A percentile compares a stretch with the other conserved stretches of the same genome.
Conservation (phyloP, 805 yeast species). For the Candida ovalis region DNA sequence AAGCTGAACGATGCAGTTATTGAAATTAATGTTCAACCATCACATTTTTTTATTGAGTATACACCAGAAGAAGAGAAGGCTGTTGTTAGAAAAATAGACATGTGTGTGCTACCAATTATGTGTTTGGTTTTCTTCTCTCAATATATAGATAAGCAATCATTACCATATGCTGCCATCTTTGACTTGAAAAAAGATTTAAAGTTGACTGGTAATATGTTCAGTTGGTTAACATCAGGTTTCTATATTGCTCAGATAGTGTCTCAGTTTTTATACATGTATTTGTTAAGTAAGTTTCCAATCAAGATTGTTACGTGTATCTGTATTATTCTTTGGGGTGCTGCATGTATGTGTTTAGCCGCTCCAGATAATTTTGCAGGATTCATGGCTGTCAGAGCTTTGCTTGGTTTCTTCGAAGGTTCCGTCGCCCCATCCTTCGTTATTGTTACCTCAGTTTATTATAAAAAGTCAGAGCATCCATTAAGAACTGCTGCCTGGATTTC, state of each 20-base stretch:
- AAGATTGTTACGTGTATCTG: conserved; percentile 46
- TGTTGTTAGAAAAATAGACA: conserved; percentile 36
- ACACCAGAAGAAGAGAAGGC: conserved; percentile 29
- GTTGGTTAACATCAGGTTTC: conserved; percentile 32
- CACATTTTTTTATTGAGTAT: conserved; percentile 31
- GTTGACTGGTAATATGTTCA: conserved; percentile 39
- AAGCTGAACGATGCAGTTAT: not conserved
- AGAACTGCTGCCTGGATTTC: conserved; percentile 37
- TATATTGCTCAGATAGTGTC: conserved; percentile 38
- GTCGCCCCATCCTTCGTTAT: conserved; percentile 56
- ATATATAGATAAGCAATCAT: conserved; percentile 20
- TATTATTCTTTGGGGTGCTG: conserved; percentile 58
- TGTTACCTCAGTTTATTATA: conserved; percentile 56
- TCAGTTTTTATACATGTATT: conserved; percentile 50
- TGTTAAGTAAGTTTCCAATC: conserved; percentile 55
- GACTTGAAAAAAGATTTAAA: conserved; percentile 48
- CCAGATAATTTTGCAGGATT: conserved; percentile 42
- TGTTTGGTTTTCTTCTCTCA: conserved; percentile 21
- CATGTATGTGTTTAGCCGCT: conserved; percentile 46
- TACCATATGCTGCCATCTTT: conserved; percentile 45
- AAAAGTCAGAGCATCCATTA: conserved; percentile 38
- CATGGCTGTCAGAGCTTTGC: conserved; percentile 40
- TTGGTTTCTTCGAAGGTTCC: conserved; percentile 51
- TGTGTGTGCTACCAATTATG: conserved; percentile 33
- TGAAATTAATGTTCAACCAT: conserved; percentile 31